phyloP scores from a whole-genome alignment of 1,284 basidiomycete species.

The Termitomyces sp. region DNA sequence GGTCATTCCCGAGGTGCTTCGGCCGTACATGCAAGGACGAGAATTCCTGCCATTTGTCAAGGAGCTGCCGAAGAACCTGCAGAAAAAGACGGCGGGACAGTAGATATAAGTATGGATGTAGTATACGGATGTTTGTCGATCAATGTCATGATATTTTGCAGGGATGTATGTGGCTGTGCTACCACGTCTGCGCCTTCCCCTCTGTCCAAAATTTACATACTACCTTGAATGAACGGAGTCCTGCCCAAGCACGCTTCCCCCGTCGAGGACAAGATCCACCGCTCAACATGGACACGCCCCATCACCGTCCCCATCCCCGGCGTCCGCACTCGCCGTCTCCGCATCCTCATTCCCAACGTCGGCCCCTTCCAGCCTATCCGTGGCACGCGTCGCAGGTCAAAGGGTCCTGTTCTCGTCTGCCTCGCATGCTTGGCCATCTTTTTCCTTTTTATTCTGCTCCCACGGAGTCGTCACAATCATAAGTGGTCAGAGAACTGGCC shows the following conservation, averaged over 20 bases:
- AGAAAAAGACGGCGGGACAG: constrained; percentile 60
- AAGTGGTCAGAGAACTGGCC: constrained; percentile 42
- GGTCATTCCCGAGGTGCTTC: constrained; percentile 81
- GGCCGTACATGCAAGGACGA: constrained; percentile 94
- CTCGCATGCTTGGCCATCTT: constrained; percentile 37
- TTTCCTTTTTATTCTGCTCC: constrained; percentile 40
- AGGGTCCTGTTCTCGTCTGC: constrained; percentile 35
- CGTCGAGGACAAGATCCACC: constrained; percentile 35
- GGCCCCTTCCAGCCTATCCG: constrained; percentile 37
- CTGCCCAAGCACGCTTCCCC: constrained; percentile 37
- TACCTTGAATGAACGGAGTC: constrained; percentile 25
- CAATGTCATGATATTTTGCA: not conserved
- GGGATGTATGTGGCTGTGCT: constrained; percentile 13
- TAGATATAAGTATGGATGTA: not conserved
- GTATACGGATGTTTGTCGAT: not conserved
- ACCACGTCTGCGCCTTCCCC: constrained; percentile 16
- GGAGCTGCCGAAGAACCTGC: constrained; percentile 75
- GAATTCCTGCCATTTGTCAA: constrained; percentile 89
- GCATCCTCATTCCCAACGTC: constrained; percentile 50
- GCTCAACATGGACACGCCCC: constrained; percentile 38
- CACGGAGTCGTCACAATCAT: constrained; percentile 32
- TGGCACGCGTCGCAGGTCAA: constrained; percentile 38
- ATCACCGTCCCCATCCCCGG: constrained; percentile 46
- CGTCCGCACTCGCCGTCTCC: constrained; percentile 40
- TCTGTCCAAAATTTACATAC: constrained; percentile 9